Evolutionary conservation across 345 rosid genomes (phyloP).

Genomic region (Luvunga scandens): DNA sequence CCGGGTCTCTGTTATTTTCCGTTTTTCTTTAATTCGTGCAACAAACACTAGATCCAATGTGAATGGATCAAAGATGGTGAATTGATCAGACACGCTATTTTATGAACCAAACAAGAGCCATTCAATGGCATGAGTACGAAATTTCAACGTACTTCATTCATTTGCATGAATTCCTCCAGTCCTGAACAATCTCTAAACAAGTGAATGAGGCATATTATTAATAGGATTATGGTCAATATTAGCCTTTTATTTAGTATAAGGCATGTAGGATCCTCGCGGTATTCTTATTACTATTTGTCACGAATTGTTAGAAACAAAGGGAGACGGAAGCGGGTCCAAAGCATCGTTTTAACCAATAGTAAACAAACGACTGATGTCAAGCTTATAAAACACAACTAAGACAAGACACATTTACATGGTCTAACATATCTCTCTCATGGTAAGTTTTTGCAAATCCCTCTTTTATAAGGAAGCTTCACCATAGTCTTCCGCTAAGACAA

Average conservation of each 20-base stretch:
- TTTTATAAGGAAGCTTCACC: background rate
- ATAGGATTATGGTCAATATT: too few relatives aligned
- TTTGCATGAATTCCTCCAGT: too few relatives aligned
- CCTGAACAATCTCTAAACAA: too few relatives aligned
- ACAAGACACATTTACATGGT: background rate
- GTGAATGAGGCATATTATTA: too few relatives aligned
- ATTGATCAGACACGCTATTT: background rate
- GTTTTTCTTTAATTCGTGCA: too few relatives aligned
- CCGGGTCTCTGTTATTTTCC: too few relatives aligned
- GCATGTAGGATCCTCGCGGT: background rate
- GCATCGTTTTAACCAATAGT: background rate
- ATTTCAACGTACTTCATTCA: too few relatives aligned
- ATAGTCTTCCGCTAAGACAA: background rate
- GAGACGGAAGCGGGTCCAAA: constrained; percentile 8
- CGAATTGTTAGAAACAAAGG: background rate
- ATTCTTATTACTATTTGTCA: background rate
- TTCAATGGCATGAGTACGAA: background rate
- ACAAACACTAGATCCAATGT: too few relatives aligned
- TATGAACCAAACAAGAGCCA: background rate
- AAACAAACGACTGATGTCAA: background rate
- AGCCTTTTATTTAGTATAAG: too few relatives aligned
- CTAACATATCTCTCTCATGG: background rate
- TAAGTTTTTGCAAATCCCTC: too few relatives aligned
- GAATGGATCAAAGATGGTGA: background rate
- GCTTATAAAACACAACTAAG: background rate